Percentiles rank a stretch among this genome's conserved stretches.
These are phyloP conservation scores for Acanthamoeba rhysodes DNA, from an alignment of 208 protist genomes.

Conservation along the genomic window DNA sequence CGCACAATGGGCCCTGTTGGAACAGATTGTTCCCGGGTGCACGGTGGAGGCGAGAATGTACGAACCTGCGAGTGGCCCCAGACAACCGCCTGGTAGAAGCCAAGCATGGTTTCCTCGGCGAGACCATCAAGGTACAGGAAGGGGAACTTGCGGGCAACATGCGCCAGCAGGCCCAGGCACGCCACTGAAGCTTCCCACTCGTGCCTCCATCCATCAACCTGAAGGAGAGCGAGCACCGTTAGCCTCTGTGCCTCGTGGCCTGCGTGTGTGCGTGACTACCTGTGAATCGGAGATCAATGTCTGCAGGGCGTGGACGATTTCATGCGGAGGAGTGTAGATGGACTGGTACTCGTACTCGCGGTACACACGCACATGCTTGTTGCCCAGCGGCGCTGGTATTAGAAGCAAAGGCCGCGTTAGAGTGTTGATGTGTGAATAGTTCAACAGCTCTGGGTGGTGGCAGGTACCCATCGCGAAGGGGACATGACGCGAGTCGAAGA, in stretches of 20 bases:
- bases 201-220: slow-evolving; percentile 36
- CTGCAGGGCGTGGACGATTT: slow-evolving; percentile 62
- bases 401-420: neutral
- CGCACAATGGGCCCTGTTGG: neutral
- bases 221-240: neutral
- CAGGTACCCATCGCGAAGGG: slow-evolving; percentile 38
- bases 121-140: slow-evolving; percentile 42
- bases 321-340: slow-evolving; percentile 57
- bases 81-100: slow-evolving; percentile 20
- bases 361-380: slow-evolving; percentile 57
- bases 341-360: slow-evolving; percentile 62
- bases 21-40: no score
- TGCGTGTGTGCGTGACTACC: neutral
- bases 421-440: neutral
- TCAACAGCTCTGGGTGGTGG: neutral
- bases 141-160: slow-evolving; percentile 2
- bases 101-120: slow-evolving; percentile 37
- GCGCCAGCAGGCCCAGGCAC: slow-evolving; percentile 12
- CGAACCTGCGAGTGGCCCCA: slow-evolving; percentile 41
- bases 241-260: neutral
- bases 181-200: slow-evolving; percentile 62
- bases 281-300: slow-evolving; percentile 48
- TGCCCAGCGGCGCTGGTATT: neutral
- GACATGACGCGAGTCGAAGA: slow-evolving; percentile 25
- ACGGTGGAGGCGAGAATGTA: no score